Evolutionary conservation across 75 land plant genomes (phyloP).

Genomic region (Azolla pinnata): DNA sequence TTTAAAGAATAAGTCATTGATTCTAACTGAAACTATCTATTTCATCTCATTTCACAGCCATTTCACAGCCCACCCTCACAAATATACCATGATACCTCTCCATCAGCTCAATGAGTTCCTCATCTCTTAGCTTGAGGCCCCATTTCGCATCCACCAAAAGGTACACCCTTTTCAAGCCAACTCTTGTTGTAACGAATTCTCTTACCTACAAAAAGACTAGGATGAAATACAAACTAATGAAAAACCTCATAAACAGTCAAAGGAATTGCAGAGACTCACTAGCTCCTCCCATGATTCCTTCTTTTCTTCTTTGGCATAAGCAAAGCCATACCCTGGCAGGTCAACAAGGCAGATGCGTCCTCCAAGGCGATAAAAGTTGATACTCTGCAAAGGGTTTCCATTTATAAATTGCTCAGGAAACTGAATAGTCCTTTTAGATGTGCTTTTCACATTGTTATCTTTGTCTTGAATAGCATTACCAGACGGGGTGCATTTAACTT

Average conservation of each 20-base stretch:
- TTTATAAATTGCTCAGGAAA: too few species aligned
- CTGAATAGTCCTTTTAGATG: too few species aligned
- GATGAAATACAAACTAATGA: background rate
- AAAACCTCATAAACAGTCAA: background rate
- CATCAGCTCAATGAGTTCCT: slow-evolving; percentile 78
- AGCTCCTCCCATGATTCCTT: slow-evolving; percentile 96
- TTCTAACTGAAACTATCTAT: too few species aligned
- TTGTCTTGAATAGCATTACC: too few species aligned
- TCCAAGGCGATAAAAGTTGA: slow-evolving; percentile 83
- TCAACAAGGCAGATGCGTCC: slow-evolving; percentile 75
- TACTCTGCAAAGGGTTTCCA: slow-evolving; percentile 49
- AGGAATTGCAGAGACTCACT: slow-evolving; percentile 35
- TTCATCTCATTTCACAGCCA: too few species aligned
- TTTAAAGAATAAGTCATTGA: too few species aligned
- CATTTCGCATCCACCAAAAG: slow-evolving; percentile 87
- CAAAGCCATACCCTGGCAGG: slow-evolving; percentile 98
- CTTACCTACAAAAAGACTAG: slow-evolving; percentile 46
- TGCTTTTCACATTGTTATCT: too few species aligned
- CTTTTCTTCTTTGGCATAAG: slow-evolving; percentile 84
- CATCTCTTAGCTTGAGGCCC: slow-evolving; percentile 93
- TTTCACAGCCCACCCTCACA: too few species aligned
- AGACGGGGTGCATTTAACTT: too few species aligned
- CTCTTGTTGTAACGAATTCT: slow-evolving; percentile 80
- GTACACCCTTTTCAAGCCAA: slow-evolving; percentile 60
- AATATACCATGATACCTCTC: too few species aligned